Conservation (phyloP, 768 basidiomycete genomes). For the Polyporus arcularius region DNA sequence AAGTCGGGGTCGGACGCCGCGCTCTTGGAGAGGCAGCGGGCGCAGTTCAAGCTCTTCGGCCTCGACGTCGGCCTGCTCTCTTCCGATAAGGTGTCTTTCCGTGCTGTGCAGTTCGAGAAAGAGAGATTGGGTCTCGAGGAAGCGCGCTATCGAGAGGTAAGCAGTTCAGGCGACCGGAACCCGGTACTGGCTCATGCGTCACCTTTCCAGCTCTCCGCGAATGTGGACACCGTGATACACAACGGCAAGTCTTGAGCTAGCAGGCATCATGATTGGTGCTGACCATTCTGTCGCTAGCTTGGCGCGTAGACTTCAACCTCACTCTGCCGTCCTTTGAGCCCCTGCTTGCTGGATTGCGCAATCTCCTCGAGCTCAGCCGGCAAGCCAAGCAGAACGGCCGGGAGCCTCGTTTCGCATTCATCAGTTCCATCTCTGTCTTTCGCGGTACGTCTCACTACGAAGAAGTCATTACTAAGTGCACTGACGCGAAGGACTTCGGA, state of each 20-base stretch:
- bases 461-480: not conserved
- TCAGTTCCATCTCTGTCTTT: slow-evolving; percentile 14
- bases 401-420: slow-evolving; percentile 26
- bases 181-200: not conserved
- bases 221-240: slow-evolving; percentile 41
- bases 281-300: slow-evolving; percentile 25
- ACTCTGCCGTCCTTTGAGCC: slow-evolving; percentile 40
- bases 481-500: not conserved
- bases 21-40: slow-evolving; percentile 12
- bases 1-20: not conserved
- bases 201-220: not conserved
- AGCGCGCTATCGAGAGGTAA: slow-evolving; percentile 16
- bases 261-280: not conserved
- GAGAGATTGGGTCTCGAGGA: slow-evolving; percentile 10
- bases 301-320: slow-evolving; percentile 45
- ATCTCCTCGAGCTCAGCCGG: slow-evolving; percentile 14
- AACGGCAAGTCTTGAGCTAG: slow-evolving; percentile 23
- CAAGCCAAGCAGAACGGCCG: not conserved
- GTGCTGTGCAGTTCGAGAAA: slow-evolving; percentile 14
- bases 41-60: slow-evolving; percentile 17
- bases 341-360: slow-evolving; percentile 29
- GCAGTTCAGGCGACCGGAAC: not conserved
- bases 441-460: slow-evolving; percentile 3
- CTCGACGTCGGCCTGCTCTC: slow-evolving; percentile 13
- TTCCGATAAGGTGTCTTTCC: slow-evolving; percentile 9